These are phyloP conservation scores for Tolypocladium capitatum DNA, from an alignment of 2,329 filamentous ascomycete species.

Conservation along the genomic window DNA sequence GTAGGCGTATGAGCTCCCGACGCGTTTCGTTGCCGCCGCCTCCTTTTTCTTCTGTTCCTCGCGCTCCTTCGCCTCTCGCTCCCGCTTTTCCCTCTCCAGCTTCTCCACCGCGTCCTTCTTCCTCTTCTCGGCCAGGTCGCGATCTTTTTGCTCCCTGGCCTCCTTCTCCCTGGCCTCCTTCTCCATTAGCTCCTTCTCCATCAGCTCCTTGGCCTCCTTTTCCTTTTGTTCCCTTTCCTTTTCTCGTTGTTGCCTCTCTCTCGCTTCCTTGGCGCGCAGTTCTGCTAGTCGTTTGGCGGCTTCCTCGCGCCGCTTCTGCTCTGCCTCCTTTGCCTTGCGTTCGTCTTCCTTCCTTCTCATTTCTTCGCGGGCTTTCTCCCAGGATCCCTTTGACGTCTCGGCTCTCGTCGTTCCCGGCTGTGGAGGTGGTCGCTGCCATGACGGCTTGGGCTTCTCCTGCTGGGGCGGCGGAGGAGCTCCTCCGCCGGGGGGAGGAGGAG, in stretches of 20 bases:
- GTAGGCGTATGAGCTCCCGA: conserved; percentile 45
- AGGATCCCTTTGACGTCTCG: conserved; percentile 33
- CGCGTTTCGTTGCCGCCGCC: conserved; percentile 21
- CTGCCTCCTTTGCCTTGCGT: conserved; percentile 45
- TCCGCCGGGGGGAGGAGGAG: conserved; percentile 3
- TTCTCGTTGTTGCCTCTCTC: conserved; percentile 29
- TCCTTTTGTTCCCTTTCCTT: conserved; percentile 21
- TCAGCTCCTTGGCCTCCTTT: conserved; percentile 22
- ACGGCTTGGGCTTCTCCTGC: conserved; percentile 7
- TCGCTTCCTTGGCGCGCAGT: conserved; percentile 41
- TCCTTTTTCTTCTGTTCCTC: conserved; percentile 18
- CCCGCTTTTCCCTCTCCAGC: conserved; percentile 9
- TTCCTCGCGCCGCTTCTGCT: conserved; percentile 47
- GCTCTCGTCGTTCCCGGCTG: conserved; percentile 7
- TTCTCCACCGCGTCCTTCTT: conserved; percentile 15
- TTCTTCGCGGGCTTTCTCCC: conserved; percentile 59
- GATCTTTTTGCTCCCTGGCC: conserved; percentile 22
- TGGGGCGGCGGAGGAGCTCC: conserved; percentile 4
- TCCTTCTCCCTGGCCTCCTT: conserved; percentile 22
- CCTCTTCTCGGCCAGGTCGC: conserved; percentile 12
- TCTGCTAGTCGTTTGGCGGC: conserved; percentile 38
- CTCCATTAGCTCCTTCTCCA: too few relatives aligned
- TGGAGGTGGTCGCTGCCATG: conserved; percentile 10
- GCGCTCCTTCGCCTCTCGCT: conserved; percentile 12
- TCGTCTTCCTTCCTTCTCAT: conserved; percentile 51